These are phyloP conservation scores for Leucocoprinus leucothites DNA, from an alignment of 768 basidiomycete genomes.

Conservation along the genomic window DNA sequence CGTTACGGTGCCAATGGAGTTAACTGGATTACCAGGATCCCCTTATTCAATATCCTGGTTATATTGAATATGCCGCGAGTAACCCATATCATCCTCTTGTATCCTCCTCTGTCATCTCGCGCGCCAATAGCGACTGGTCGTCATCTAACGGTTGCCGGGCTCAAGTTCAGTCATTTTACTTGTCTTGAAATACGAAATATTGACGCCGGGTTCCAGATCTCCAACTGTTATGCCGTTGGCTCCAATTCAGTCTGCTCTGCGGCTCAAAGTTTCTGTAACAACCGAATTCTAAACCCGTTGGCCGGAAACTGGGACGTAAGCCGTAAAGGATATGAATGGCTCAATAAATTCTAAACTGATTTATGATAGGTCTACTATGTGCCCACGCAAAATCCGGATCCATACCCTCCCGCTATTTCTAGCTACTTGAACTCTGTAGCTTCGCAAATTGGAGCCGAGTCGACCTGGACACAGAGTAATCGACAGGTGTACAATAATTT, in stretches of 20 bases:
- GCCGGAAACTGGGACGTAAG: slow-evolving; percentile 52
- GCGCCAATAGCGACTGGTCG: slow-evolving; percentile 43
- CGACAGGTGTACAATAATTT: slow-evolving; percentile 43
- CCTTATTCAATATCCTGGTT: slow-evolving; percentile 55
- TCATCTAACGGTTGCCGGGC: slow-evolving; percentile 45
- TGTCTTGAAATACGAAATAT: too few species aligned
- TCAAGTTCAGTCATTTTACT: slow-evolving; percentile 29
- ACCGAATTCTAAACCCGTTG: slow-evolving; percentile 48
- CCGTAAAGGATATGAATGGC: neutral
- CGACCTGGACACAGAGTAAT: slow-evolving; percentile 38
- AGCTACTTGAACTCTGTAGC: slow-evolving; percentile 27
- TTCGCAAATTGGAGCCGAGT: slow-evolving; percentile 40
- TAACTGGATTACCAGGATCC: slow-evolving; percentile 27
- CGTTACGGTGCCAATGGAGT: neutral
- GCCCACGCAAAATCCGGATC: slow-evolving; percentile 36
- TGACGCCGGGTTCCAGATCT: slow-evolving; percentile 34
- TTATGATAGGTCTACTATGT: slow-evolving; percentile 44
- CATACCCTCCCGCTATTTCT: slow-evolving; percentile 45
- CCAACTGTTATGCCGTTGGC: slow-evolving; percentile 46
- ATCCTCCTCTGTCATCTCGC: slow-evolving; percentile 33
- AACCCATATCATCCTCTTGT: slow-evolving; percentile 60
- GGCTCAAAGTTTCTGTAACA: slow-evolving; percentile 60
- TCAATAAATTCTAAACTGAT: neutral
- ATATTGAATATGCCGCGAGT: slow-evolving; percentile 48
- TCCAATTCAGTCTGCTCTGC: slow-evolving; percentile 48